These are phyloP conservation scores for Saccharum hybrid DNA, from an alignment of 202 grass and related monocot species.

Conservation along the genomic window DNA sequence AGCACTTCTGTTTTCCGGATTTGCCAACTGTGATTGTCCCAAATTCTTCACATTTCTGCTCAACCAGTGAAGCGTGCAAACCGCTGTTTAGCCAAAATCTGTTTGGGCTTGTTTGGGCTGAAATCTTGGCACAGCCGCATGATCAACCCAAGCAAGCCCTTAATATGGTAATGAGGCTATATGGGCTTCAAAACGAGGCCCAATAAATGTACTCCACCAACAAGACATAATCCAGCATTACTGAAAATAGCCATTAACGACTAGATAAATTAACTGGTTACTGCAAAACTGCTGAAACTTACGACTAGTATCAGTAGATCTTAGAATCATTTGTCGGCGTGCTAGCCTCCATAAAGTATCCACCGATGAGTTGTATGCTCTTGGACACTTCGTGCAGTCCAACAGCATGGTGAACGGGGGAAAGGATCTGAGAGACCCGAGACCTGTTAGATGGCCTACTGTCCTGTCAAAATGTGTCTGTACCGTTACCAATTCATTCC, in stretches of 20 bases:
- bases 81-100: neutral
- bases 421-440: neutral
- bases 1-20: neutral
- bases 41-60: neutral
- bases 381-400: slow-evolving; percentile 17
- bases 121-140: neutral
- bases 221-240: neutral
- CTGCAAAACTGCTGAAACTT: slow-evolving; percentile 11
- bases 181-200: neutral
- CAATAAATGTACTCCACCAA: neutral
- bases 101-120: neutral
- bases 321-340: neutral
- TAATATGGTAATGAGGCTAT: neutral
- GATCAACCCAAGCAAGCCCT: neutral
- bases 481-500: slow-evolving; percentile 35
- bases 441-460: slow-evolving; percentile 10
- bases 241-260: neutral
- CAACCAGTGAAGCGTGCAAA: neutral
- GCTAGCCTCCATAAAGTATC: neutral
- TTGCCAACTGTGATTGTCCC: neutral
- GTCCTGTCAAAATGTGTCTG: slow-evolving; percentile 32
- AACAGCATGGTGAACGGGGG: neutral
- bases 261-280: neutral
- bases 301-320: slow-evolving; percentile 17
- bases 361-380: neutral